Evolutionary conservation across 2,329 filamentous ascomycete species (phyloP).

Genomic region (Fusarium dlaminii): DNA sequence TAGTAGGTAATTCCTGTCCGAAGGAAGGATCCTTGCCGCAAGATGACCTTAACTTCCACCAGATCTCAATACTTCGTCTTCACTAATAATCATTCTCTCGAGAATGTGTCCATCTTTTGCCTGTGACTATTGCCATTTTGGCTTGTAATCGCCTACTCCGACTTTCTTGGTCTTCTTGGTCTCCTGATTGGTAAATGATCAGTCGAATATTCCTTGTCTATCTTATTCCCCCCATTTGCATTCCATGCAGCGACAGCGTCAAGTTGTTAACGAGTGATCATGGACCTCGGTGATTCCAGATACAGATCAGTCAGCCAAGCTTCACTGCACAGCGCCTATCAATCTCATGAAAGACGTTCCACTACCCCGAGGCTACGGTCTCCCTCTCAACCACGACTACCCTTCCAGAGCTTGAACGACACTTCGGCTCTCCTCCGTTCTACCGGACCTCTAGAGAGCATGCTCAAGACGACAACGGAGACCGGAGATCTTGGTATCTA

Average conservation of each 20-base stretch:
- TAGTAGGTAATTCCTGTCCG: not conserved
- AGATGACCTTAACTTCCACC: not conserved
- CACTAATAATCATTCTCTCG: conserved; percentile 5
- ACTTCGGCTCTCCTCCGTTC: conserved; percentile 55
- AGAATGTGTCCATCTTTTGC: conserved; percentile 27
- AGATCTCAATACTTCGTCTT: not conserved
- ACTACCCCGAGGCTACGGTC: conserved; percentile 30
- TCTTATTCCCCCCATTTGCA: conserved; percentile 17
- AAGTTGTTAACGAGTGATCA: conserved; percentile 27
- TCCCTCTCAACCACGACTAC: conserved; percentile 46
- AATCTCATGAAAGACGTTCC: conserved; percentile 37
- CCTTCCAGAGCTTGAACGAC: conserved; percentile 56
- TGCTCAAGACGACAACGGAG: conserved; percentile 73
- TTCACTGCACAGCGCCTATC: conserved; percentile 49
- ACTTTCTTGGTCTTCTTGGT: conserved; percentile 38
- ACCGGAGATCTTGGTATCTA: conserved; percentile 72
- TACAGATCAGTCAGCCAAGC: conserved; percentile 53
- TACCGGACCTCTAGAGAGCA: conserved; percentile 67
- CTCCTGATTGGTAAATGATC: conserved; percentile 27
- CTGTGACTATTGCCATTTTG: conserved; percentile 33
- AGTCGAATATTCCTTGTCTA: conserved; percentile 32
- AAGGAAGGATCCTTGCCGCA: not conserved
- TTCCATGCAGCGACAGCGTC: conserved; percentile 5
- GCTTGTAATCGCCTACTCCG: conserved; percentile 28
- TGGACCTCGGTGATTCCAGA: conserved; percentile 44